A percentile compares a stretch with the other conserved stretches of the same genome.
Evolutionary conservation across 2,329 filamentous ascomycete species (phyloP).

Genomic region (Chaetomiaceae sp.): DNA sequence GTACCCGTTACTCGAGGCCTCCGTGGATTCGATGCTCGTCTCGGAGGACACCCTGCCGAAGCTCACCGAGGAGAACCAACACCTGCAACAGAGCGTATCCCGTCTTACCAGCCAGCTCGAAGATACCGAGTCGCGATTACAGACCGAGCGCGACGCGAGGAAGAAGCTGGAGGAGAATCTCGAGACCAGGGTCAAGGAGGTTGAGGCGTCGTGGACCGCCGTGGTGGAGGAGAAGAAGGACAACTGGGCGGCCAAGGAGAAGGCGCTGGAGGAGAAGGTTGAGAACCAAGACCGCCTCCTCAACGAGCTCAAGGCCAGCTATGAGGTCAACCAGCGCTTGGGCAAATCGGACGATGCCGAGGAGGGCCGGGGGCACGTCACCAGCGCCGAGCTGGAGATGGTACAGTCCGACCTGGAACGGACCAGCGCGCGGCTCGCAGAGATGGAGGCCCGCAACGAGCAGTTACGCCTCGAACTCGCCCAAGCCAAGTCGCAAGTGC

Average conservation of each 20-base stretch:
- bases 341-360: conserved; percentile 58
- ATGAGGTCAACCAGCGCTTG: conserved; percentile 90
- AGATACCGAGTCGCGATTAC: conserved; percentile 73
- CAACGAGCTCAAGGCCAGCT: conserved; percentile 93
- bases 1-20: conserved; percentile 92
- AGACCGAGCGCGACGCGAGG: conserved; percentile 68
- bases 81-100: conserved; percentile 73
- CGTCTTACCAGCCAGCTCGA: conserved; percentile 77
- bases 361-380: conserved; percentile 60
- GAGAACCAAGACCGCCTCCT: conserved; percentile 89
- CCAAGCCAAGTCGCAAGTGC: conserved; percentile 72
- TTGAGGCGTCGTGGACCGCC: conserved; percentile 84
- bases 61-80: conserved; percentile 80
- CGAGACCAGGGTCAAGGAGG: conserved; percentile 78
- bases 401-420: conserved; percentile 87
- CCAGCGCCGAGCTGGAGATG: conserved; percentile 89
- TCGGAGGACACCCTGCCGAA: conserved; percentile 91
- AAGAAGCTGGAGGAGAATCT: conserved; percentile 72
- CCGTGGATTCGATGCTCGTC: conserved; percentile 86
- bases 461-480: conserved; percentile 87
- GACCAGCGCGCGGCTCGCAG: conserved; percentile 78
- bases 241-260: conserved; percentile 93
- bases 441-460: conserved; percentile 91
- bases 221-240: conserved; percentile 90
- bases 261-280: conserved; percentile 83